Evolutionary conservation across 2,329 filamentous ascomycete species (phyloP), one percentile per base, ranked within the genome.

Genomic region (Pezizomycotina sp.): DNA sequence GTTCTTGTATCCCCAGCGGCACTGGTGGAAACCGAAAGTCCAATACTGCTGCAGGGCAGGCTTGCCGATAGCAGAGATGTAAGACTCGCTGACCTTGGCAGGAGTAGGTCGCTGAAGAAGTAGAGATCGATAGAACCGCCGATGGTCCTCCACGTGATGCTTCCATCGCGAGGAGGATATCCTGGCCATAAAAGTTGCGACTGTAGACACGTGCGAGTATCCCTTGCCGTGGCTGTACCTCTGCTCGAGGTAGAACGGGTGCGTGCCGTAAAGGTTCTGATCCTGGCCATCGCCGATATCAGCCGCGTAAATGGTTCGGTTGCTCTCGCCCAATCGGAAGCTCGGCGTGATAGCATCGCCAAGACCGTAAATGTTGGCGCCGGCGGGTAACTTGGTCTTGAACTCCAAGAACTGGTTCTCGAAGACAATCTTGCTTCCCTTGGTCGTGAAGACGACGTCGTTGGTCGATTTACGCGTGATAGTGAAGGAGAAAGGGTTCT

Each of bases 181-280:
- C 68, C 54, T 84, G 72, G 48, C 74, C 75, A 84, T 64, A 42
- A 84, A 77, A 73, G 83, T 83, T 21, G 70, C 77, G 49, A 80
- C 76, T 8, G 71, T 74, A 55, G 79, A 81, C 46, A 77, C 57
- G 81, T 59, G 52, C 80, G 75, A 3, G 80, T 77, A 12, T 58
- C 74, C 64, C 59, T 79, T 53, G 42, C 74, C 58, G 51, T 71
- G 59, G 16, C 58, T 52, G 5, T 63, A 63, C 13, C 78, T 66
- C 52, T 80, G 72, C 39, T 83, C 77, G 47, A 75, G 70, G 57
- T 82, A 82, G n/a, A 82, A 60, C 0, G 77, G 77, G 46, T 83
- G 77, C 31, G 67, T 69, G 3, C 77, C 74, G 47, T 84, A 83
- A 4, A 83, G 55, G 48, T 83, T 83, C 12, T 65, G 61, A 1